Evolutionary conservation across 768 basidiomycete species (phyloP), one percentile per base, ranked within the genome.

Genomic region (Auricularia sp.): DNA sequence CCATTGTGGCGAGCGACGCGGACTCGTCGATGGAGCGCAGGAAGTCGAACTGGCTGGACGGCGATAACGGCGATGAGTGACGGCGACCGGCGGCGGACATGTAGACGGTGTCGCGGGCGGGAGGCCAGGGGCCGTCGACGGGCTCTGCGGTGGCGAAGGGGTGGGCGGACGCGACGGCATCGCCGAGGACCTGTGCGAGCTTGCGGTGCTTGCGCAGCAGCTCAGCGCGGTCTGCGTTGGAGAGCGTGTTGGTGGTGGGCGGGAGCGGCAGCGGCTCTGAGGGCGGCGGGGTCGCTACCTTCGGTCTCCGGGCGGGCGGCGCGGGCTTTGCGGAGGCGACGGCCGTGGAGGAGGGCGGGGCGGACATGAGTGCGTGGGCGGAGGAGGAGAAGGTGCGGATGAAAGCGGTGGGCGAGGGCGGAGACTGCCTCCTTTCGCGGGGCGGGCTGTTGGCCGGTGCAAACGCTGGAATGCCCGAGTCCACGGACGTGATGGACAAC

Each of bases 141-240:
- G 54, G 54, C 21, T 54, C 16, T 34, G 23, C 59, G 29, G 54
- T 44, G 47, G 64, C 43, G 11, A 21, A 36, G 8, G 73, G 67
- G 62, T 79, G 68, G 5, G 73, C 75, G 10, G 81, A 81, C 3
- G 78, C 75, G 76, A 79, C 3, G 87, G 88, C 3, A 80, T 83
- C 80, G 51, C 91, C 91, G 63, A 93, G 86, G n/a, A 93, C 76
- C 67, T 87, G 86, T n/a, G 87, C 80, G 60, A 93, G 81, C 73
- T 93, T 93, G 69, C 87, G 85, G 61, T 85, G 83, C 68, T 86
- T 87, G 63, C 84, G 79, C 36, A 93, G 77, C 64, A 87, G 84
- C 61, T 88, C 88, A 0, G 87, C 82, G 36, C 91, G 88, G 67
- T 88, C 84, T 61, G 84, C 87, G 35, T 75, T 88, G 66, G 87